Evolutionary conservation across 2,329 filamentous ascomycete species (phyloP).

Genomic region (Beauveria medogensis): DNA sequence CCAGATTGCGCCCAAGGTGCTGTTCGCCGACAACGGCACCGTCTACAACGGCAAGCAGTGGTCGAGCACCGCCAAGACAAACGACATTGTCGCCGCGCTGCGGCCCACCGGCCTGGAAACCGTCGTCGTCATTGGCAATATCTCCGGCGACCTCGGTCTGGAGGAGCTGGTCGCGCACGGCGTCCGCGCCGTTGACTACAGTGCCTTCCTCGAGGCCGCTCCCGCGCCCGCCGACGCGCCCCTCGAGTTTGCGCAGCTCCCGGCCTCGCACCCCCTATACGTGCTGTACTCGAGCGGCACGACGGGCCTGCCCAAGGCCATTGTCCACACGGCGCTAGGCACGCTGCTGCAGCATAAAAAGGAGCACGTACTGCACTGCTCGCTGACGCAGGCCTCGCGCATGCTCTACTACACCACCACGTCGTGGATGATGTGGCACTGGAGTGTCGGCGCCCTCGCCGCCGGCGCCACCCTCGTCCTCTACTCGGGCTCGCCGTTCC

Average conservation of each 20-base stretch:
- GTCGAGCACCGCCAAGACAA: slow-evolving; percentile 69
- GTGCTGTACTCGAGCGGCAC: slow-evolving; percentile 92
- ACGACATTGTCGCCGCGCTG: slow-evolving; percentile 64
- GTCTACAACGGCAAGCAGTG: slow-evolving; percentile 89
- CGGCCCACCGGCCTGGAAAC: slow-evolving; percentile 51
- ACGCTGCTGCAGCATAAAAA: slow-evolving; percentile 96
- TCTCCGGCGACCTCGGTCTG: slow-evolving; percentile 37
- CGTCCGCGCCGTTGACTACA: slow-evolving; percentile 36
- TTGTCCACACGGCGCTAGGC: slow-evolving; percentile 84
- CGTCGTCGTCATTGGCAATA: slow-evolving; percentile 67
- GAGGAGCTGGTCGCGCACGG: slow-evolving; percentile 31
- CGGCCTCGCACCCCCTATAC: slow-evolving; percentile 82
- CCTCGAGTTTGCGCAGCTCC: slow-evolving; percentile 66
- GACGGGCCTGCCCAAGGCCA: slow-evolving; percentile 80
- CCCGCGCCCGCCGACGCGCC: slow-evolving; percentile 32
- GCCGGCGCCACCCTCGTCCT: slow-evolving; percentile 76
- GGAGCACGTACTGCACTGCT: slow-evolving; percentile 82
- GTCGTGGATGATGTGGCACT: slow-evolving; percentile 99
- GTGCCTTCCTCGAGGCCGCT: slow-evolving; percentile 34
- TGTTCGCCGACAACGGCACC: slow-evolving; percentile 83
- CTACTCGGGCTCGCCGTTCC: slow-evolving; percentile 90
- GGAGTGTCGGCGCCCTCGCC: slow-evolving; percentile 80
- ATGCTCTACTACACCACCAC: slow-evolving; percentile 93
- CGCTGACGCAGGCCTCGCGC: slow-evolving; percentile 62
- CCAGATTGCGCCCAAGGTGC: slow-evolving; percentile 74